These are phyloP conservation scores for Suillus clintonianus DNA, from an alignment of 768 basidiomycete genomes.

Conservation along the genomic window DNA sequence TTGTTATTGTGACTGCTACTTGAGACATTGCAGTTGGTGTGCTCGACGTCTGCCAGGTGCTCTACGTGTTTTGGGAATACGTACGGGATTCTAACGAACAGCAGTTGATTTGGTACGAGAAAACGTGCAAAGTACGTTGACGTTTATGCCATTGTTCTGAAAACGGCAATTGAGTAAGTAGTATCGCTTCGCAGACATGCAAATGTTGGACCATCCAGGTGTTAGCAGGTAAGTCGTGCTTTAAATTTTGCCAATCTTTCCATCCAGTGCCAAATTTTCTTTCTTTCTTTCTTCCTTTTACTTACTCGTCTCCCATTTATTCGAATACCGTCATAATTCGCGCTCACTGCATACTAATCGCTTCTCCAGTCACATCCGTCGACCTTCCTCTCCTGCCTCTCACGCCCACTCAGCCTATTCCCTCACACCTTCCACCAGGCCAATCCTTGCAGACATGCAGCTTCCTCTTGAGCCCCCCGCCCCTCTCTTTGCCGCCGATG, in stretches of 20 bases:
- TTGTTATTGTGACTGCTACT: too few species aligned
- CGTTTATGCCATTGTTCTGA: background rate
- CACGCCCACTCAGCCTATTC: conserved; percentile 46
- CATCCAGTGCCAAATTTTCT: background rate
- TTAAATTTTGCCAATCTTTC: background rate
- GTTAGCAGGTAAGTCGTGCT: background rate
- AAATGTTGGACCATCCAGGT: background rate
- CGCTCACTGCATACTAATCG: background rate
- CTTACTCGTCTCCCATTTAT: background rate
- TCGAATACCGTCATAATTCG: background rate
- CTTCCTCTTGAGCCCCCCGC: conserved; percentile 40
- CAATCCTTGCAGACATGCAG: conserved; percentile 43
- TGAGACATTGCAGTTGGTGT: too few species aligned
- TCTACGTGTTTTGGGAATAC: background rate
- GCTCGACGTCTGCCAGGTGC: too few species aligned
- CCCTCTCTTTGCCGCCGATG: conserved; percentile 37
- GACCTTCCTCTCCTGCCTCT: conserved; percentile 37
- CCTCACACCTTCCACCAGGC: conserved; percentile 47
- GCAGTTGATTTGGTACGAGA: background rate
- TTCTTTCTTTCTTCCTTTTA: too few species aligned
- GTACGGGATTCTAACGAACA: too few species aligned
- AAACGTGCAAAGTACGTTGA: background rate
- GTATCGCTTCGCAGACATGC: too few species aligned
- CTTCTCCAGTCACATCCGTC: conserved; percentile 5
- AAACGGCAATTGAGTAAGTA: background rate